A percentile compares a stretch with the other conserved stretches of the same genome.
phyloP scores from a whole-genome alignment of 83 land plant species.

The Larix sibirica region DNA sequence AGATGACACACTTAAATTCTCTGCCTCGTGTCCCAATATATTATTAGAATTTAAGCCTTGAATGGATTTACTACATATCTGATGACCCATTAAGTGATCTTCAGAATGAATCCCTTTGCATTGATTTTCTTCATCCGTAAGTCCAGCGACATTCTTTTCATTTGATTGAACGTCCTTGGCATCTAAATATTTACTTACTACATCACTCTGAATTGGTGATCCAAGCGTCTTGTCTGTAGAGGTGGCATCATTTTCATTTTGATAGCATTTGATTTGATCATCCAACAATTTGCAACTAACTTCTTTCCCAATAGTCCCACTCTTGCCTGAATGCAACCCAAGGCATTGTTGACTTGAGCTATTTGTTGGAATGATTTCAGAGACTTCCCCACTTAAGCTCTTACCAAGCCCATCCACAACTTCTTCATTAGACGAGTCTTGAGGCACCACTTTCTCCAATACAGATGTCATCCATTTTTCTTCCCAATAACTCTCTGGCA shows the following conservation, averaged over 20 bases:
- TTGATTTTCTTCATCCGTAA: no score
- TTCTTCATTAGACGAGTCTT: not conserved
- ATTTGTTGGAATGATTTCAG: constrained; percentile 9
- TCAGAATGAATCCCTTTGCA: no score
- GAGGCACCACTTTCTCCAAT: constrained; percentile 36
- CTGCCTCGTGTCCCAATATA: no score
- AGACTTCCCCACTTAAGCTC: not conserved
- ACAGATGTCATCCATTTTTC: constrained; percentile 73
- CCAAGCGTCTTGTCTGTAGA: no score
- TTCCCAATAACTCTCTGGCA: constrained; percentile 90
- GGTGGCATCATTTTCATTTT: not conserved
- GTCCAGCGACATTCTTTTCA: no score
- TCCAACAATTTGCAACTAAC: not conserved
- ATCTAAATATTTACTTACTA: no score
- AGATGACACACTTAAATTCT: no score
- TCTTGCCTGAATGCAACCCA: not conserved
- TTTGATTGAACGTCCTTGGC: no score
- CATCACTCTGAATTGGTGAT: no score
- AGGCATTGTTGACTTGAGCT: not conserved
- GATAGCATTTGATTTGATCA: not conserved
- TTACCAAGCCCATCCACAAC: not conserved
- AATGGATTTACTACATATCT: no score
- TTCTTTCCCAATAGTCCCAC: not conserved
- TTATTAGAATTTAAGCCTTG: no score
- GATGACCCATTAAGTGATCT: no score